phyloP scores from a whole-genome alignment of 495 filamentous ascomycete species.

The Penicillium paradoxum region DNA sequence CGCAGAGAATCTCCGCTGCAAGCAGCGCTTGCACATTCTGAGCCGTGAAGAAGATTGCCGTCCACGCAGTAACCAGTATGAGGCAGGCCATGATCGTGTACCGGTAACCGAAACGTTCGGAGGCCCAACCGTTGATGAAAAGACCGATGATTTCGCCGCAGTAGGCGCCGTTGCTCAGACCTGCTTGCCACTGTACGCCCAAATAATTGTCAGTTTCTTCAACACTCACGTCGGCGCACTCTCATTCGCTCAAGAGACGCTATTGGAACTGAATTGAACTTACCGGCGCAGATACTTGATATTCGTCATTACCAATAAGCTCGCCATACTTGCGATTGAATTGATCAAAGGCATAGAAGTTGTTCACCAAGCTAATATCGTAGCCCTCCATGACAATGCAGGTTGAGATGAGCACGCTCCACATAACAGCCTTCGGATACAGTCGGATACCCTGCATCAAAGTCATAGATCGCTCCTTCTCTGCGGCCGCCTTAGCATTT shows the following conservation, averaged over 20 bases:
- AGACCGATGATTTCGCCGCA: slow-evolving; percentile 73
- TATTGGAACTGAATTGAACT: slow-evolving; percentile 3
- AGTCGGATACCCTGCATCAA: slow-evolving; percentile 42
- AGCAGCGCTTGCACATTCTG: slow-evolving; percentile 63
- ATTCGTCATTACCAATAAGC: slow-evolving; percentile 48
- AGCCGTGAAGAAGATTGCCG: slow-evolving; percentile 72
- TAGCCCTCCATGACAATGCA: slow-evolving; percentile 57
- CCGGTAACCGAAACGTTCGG: slow-evolving; percentile 68
- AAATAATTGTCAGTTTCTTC: slow-evolving; percentile 2
- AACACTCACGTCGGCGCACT: neutral
- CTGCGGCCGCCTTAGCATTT: slow-evolving; percentile 41
- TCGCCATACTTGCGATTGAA: slow-evolving; percentile 71
- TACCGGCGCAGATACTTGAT: slow-evolving; percentile 59
- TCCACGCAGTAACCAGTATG: slow-evolving; percentile 61
- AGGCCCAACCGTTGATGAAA: slow-evolving; percentile 69
- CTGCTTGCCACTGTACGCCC: slow-evolving; percentile 60
- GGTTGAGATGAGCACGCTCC: slow-evolving; percentile 51
- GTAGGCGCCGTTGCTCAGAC: slow-evolving; percentile 62
- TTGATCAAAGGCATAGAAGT: slow-evolving; percentile 44
- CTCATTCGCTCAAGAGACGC: neutral
- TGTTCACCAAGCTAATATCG: slow-evolving; percentile 50
- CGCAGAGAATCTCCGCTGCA: slow-evolving; percentile 69
- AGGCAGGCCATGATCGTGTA: slow-evolving; percentile 69
- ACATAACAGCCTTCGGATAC: slow-evolving; percentile 54
- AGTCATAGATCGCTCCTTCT: slow-evolving; percentile 46